phyloP scores from a whole-genome alignment of 192 early-diverging fungal species.

The Dissophora globulifera region DNA sequence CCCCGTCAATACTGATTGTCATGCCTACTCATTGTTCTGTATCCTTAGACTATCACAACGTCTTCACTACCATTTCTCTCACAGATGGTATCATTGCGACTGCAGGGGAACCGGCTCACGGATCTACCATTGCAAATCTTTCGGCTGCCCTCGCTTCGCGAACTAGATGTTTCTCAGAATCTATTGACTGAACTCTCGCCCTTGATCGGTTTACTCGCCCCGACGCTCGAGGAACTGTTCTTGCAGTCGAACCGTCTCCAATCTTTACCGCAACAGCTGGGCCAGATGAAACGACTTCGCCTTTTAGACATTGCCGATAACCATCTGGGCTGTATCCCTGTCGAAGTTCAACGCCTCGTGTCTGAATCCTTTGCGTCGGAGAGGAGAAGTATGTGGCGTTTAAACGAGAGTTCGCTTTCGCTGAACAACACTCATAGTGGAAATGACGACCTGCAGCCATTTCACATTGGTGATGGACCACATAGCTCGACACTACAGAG shows the following conservation, averaged over 20 bases:
- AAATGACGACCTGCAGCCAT: background rate
- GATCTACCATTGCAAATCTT: slow-evolving; percentile 44
- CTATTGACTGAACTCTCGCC: slow-evolving; percentile 26
- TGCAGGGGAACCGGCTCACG: slow-evolving; percentile 40
- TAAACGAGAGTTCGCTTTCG: slow-evolving; percentile 1
- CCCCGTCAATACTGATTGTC: no score
- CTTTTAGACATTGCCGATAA: slow-evolving; percentile 51
- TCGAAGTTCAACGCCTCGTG: slow-evolving; percentile 43
- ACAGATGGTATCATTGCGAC: slow-evolving; percentile 35
- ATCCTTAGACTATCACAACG: slow-evolving; percentile 40
- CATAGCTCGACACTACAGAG: background rate
- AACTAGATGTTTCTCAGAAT: slow-evolving; percentile 52
- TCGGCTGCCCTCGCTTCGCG: slow-evolving; percentile 29
- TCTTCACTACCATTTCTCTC: slow-evolving; percentile 39
- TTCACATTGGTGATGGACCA: slow-evolving; percentile 14
- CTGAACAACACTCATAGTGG: background rate
- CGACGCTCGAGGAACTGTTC: slow-evolving; percentile 32
- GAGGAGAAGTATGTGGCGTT: slow-evolving; percentile 14
- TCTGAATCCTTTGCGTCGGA: slow-evolving; percentile 29
- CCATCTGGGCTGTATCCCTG: slow-evolving; percentile 45
- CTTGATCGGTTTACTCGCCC: slow-evolving; percentile 37
- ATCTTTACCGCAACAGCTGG: slow-evolving; percentile 39
- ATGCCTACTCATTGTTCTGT: no score
- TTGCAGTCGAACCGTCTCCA: slow-evolving; percentile 43
- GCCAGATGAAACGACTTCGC: slow-evolving; percentile 21